Percentiles rank a stretch among this genome's conserved stretches.
These are phyloP conservation scores for Hirschioporus abietinus DNA, from an alignment of 768 basidiomycete genomes.

Conservation along the genomic window DNA sequence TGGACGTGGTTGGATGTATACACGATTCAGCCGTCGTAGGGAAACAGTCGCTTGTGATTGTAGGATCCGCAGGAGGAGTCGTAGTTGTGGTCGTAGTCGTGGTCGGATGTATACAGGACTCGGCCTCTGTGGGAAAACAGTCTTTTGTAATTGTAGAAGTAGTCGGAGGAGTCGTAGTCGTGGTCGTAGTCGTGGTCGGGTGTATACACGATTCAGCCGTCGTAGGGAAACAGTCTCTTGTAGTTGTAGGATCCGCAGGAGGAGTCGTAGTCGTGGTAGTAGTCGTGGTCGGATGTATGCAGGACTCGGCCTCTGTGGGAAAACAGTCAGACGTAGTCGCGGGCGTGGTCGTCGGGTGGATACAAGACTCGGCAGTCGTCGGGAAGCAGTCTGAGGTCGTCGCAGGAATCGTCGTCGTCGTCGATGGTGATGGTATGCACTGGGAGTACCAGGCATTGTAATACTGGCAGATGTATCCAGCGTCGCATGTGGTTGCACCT, in stretches of 20 bases:
- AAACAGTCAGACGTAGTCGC: not conserved
- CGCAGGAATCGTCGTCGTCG: not conserved
- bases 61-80: not conserved
- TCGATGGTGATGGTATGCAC: constrained; percentile 27
- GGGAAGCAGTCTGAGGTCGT: not conserved
- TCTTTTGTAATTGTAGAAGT: not conserved
- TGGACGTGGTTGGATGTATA: not conserved
- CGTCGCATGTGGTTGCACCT: constrained; percentile 32
- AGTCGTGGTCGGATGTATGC: not conserved
- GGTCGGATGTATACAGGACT: not conserved
- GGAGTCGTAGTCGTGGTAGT: not conserved
- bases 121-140: not conserved
- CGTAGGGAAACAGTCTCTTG: not conserved
- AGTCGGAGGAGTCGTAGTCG: not conserved
- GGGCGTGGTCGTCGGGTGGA: not conserved
- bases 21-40: not conserved
- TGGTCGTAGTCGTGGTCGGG: not conserved
- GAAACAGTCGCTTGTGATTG: not conserved
- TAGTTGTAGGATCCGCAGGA: not conserved
- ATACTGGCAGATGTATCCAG: constrained; percentile 33
- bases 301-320: not conserved
- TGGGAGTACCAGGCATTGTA: constrained; percentile 39
- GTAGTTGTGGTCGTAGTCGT: not conserved
- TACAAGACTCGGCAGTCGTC: not conserved
- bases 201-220: not conserved